Percentiles rank a stretch among this genome's conserved stretches.
These are phyloP conservation scores for Leavenworthia alabamica DNA, from an alignment of 345 rosid genomes.

Conservation along the genomic window DNA sequence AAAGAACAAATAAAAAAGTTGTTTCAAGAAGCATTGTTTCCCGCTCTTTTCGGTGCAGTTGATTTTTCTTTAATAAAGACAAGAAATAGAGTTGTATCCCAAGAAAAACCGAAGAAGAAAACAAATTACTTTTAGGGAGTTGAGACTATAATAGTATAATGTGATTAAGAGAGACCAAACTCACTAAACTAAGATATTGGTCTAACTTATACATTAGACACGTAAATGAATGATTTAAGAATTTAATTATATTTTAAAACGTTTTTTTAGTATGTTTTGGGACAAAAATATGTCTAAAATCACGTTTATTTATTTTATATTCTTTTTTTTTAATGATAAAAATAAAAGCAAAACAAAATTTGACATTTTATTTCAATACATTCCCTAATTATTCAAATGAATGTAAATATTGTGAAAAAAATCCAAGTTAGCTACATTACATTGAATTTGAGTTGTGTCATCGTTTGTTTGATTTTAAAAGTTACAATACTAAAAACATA, in stretches of 20 bases:
- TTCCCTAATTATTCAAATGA: not conserved
- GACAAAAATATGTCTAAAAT: too few relatives aligned
- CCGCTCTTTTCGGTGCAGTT: slow-evolving; percentile 33
- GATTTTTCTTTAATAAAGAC: slow-evolving; percentile 26
- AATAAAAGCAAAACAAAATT: too few relatives aligned
- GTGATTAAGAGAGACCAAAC: slow-evolving; percentile 30
- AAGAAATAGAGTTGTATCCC: slow-evolving; percentile 18
- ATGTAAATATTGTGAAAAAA: not conserved
- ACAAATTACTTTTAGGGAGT: slow-evolving; percentile 19
- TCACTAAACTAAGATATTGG: slow-evolving; percentile 26
- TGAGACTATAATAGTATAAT: slow-evolving; percentile 21
- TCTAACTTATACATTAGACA: not conserved
- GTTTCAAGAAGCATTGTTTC: slow-evolving; percentile 21
- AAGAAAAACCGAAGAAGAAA: slow-evolving; percentile 28
- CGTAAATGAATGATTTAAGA: not conserved
- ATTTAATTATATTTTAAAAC: not conserved
- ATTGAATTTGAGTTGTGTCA: not conserved
- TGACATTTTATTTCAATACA: not conserved
- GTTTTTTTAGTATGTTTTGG: too few relatives aligned
- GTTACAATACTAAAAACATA: not conserved
- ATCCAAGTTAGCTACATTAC: not conserved
- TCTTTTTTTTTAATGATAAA: too few relatives aligned
- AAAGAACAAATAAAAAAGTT: slow-evolving; percentile 8
- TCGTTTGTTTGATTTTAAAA: not conserved
- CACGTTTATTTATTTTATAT: too few relatives aligned